Evolutionary conservation across 345 rosid genomes (phyloP).

Genomic region (Linum trigynum): DNA sequence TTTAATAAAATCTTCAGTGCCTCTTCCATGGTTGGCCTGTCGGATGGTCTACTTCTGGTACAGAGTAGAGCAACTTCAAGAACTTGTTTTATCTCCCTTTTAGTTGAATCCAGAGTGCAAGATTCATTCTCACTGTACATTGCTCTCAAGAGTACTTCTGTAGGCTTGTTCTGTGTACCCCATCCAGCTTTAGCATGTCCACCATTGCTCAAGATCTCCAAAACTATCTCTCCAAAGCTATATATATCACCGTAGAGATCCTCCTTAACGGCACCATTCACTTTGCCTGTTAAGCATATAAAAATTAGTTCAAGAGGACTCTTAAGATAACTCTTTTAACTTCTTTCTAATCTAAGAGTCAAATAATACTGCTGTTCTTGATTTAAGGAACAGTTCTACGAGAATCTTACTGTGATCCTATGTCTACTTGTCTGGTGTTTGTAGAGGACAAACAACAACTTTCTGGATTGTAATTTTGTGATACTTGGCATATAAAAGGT

Average conservation of each 20-base stretch:
- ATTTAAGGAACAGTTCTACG: neutral
- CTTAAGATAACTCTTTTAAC: neutral
- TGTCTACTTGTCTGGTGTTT: neutral
- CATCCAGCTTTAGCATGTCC: constrained; percentile 35
- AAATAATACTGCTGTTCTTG: neutral
- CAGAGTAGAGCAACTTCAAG: constrained; percentile 72
- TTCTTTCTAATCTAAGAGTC: neutral
- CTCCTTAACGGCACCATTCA: constrained; percentile 26
- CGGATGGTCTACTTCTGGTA: constrained; percentile 40
- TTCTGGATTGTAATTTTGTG: constrained; percentile 5
- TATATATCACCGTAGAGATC: constrained; percentile 50
- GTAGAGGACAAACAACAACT: constrained; percentile 6
- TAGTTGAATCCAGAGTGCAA: constrained; percentile 20
- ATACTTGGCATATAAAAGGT: neutral
- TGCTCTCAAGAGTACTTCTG: constrained; percentile 49
- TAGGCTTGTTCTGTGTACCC: constrained; percentile 43
- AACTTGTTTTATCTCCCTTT: constrained; percentile 43
- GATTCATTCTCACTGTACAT: constrained; percentile 42
- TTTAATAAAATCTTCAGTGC: constrained; percentile 55
- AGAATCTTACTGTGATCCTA: neutral
- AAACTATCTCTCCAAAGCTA: constrained; percentile 62
- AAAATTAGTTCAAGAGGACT: neutral
- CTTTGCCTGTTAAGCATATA: constrained; percentile 29
- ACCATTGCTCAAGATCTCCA: constrained; percentile 66
- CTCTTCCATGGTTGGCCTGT: constrained; percentile 56